Evolutionary conservation across 345 rosid species (phyloP).

Genomic region (Anacardium occidentale): DNA sequence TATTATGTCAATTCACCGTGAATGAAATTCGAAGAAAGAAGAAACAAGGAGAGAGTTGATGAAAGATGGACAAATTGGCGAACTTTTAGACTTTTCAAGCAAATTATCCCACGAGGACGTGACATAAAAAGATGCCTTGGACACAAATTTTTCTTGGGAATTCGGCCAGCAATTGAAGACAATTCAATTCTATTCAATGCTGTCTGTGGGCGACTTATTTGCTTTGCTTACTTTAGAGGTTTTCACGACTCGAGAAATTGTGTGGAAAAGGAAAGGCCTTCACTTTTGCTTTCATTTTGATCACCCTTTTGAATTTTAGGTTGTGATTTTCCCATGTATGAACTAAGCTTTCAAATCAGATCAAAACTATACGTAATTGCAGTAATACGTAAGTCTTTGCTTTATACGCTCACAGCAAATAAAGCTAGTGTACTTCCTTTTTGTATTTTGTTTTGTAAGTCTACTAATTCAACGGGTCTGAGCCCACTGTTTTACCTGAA

Average conservation of each 20-base stretch:
- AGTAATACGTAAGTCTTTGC: no score
- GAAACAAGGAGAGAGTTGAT: neutral
- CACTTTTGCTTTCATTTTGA: neutral
- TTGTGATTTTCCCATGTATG: neutral
- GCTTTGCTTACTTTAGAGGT: no score
- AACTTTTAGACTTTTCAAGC: neutral
- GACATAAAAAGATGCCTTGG: neutral
- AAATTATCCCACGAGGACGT: neutral
- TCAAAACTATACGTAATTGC: no score
- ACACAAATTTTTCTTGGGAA: neutral
- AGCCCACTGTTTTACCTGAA: no score
- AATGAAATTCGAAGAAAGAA: constrained; percentile 3
- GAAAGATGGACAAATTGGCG: neutral
- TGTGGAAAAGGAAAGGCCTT: constrained; percentile 9
- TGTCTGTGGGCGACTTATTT: neutral
- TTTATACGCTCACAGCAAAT: no score
- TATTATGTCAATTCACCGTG: no score
- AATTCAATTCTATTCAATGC: neutral
- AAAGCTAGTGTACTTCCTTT: no score
- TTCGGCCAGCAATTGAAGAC: neutral
- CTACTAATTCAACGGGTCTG: no score
- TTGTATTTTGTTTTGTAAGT: no score
- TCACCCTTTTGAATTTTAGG: neutral
- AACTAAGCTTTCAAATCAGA: no score
- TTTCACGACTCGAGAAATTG: neutral